phyloP scores from a whole-genome alignment of 2,329 filamentous ascomycete genomes.

The Aspergillus sp. region DNA sequence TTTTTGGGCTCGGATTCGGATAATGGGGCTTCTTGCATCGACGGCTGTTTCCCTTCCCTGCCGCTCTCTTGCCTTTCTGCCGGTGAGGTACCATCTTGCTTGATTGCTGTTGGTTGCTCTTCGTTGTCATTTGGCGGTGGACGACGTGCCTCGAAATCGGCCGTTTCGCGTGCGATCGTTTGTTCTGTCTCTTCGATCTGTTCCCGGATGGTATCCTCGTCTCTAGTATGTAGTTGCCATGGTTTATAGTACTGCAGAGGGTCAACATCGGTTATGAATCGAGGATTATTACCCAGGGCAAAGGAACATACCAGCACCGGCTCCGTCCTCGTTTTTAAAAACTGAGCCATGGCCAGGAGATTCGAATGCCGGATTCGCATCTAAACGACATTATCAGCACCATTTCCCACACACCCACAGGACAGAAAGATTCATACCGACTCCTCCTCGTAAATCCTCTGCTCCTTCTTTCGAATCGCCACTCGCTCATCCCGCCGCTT shows the following conservation, averaged over 20 bases:
- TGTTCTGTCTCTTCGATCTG: slow-evolving; percentile 61
- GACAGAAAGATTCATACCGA: slow-evolving; percentile 49
- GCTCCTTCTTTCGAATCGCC: slow-evolving; percentile 56
- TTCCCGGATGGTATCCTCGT: slow-evolving; percentile 61
- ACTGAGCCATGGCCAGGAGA: slow-evolving; percentile 62
- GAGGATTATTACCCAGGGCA: not conserved
- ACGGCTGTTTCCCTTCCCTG: no score
- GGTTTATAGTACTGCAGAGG: slow-evolving; percentile 68
- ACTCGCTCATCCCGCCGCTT: slow-evolving; percentile 58
- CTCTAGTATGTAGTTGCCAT: slow-evolving; percentile 61
- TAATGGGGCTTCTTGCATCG: slow-evolving; percentile 2
- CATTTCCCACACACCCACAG: slow-evolving; percentile 7
- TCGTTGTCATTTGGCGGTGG: slow-evolving; percentile 18
- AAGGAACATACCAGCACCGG: slow-evolving; percentile 61
- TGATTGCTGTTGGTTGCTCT: slow-evolving; percentile 1
- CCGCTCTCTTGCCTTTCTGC: slow-evolving; percentile 17
- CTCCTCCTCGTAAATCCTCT: slow-evolving; percentile 66
- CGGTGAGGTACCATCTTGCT: not conserved
- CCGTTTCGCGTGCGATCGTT: slow-evolving; percentile 56
- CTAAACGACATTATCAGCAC: slow-evolving; percentile 36
- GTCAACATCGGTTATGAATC: no score
- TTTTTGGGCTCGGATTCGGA: not conserved
- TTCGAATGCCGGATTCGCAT: slow-evolving; percentile 68
- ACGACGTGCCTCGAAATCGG: slow-evolving; percentile 51
- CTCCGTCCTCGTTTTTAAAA: slow-evolving; percentile 61